Evolutionary conservation across 495 filamentous ascomycete species (phyloP).

Genomic region (Glarea lozoyensis): DNA sequence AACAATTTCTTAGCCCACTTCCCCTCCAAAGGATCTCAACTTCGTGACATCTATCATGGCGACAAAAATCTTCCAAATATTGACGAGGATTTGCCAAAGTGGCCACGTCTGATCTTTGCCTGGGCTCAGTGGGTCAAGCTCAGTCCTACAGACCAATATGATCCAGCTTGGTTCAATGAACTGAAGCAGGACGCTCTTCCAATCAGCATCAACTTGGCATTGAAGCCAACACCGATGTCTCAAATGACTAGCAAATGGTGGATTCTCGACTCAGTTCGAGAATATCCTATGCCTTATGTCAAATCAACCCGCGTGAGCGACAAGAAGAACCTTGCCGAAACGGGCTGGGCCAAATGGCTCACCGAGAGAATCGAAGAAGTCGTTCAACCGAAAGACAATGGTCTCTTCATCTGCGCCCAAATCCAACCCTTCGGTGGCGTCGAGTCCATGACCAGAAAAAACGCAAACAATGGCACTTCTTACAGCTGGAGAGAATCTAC

Average conservation of each 20-base stretch:
- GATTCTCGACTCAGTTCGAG: conserved; percentile 13
- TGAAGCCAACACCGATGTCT: conserved; percentile 1
- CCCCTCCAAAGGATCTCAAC: background rate
- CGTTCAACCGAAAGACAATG: background rate
- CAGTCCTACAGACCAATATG: background rate
- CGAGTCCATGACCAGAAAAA: background rate
- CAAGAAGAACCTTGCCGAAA: background rate
- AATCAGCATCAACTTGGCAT: background rate
- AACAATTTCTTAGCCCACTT: background rate
- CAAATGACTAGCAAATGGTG: conserved; percentile 6
- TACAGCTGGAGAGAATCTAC: background rate
- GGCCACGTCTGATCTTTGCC: background rate
- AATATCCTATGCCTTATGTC: background rate
- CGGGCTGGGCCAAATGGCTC: background rate
- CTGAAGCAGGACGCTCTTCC: background rate
- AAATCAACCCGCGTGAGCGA: background rate
- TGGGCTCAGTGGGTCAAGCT: background rate
- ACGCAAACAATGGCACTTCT: background rate
- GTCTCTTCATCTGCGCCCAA: background rate
- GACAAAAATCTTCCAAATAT: background rate
- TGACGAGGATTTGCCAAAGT: background rate
- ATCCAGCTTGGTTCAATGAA: background rate
- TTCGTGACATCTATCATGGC: background rate
- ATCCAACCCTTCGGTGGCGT: background rate
- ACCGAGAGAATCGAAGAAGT: background rate